phyloP scores from a whole-genome alignment of 192 early-diverging fungal genomes.

The Linnemannia hyalina region DNA sequence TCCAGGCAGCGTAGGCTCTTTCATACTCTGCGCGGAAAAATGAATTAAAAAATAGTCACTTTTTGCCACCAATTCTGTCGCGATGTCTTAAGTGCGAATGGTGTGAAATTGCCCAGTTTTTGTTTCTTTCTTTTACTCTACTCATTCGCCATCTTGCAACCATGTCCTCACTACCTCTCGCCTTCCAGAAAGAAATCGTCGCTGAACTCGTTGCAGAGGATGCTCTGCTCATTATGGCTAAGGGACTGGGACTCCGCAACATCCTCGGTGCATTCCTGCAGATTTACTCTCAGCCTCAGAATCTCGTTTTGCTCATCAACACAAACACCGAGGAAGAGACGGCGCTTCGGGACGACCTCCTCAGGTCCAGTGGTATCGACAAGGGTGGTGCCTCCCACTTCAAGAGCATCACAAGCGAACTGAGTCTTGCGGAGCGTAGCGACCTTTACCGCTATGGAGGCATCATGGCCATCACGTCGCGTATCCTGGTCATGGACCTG shows the following conservation, averaged over 20 bases:
- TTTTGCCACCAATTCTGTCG: slow-evolving; percentile 29
- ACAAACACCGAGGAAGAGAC: slow-evolving; percentile 70
- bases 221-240: slow-evolving; percentile 82
- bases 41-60: neutral
- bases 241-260: slow-evolving; percentile 80
- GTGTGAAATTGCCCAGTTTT: neutral
- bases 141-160: neutral
- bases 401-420: slow-evolving; percentile 42
- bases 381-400: slow-evolving; percentile 29
- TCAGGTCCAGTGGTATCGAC: slow-evolving; percentile 25
- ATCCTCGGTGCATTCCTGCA: slow-evolving; percentile 81
- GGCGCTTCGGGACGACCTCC: slow-evolving; percentile 49
- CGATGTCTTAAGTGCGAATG: neutral
- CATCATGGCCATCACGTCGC: slow-evolving; percentile 86
- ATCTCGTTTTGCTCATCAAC: slow-evolving; percentile 87
- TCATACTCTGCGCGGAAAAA: neutral
- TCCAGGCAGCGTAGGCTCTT: neutral
- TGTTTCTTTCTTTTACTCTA: neutral
- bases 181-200: slow-evolving; percentile 77
- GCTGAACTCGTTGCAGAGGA: slow-evolving; percentile 79
- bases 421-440: slow-evolving; percentile 47
- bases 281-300: slow-evolving; percentile 74
- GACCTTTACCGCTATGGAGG: slow-evolving; percentile 86
- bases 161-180: slow-evolving; percentile 57
- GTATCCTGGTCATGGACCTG: slow-evolving; percentile 92